Evolutionary conservation across 139 green algal genomes (phyloP).

Genomic region (Auxenochlorella pyrenoidosa): DNA sequence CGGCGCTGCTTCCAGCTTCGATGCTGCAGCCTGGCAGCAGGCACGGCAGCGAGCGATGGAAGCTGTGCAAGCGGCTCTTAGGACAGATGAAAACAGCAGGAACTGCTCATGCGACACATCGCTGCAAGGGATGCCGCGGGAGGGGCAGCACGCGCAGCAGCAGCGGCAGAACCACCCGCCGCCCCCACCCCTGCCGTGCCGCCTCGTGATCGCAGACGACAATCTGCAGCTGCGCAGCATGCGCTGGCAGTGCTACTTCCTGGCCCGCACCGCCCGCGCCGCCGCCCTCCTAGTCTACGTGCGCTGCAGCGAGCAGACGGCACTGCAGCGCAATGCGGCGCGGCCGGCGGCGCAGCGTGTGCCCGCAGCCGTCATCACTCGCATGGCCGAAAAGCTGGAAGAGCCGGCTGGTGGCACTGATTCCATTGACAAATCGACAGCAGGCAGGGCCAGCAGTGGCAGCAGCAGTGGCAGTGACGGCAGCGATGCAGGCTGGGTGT

Average conservation of each 20-base stretch:
- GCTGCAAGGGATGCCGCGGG: not conserved
- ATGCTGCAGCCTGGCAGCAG: slow-evolving; percentile 2
- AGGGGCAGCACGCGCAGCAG: not conserved
- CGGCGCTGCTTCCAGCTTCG: not conserved
- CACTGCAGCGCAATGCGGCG: slow-evolving; percentile 3
- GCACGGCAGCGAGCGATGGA: not conserved
- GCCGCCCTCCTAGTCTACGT: slow-evolving; percentile 7
- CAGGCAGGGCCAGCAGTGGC: not conserved
- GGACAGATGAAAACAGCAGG: no score
- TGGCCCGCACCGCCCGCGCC: not conserved
- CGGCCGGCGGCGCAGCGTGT: not conserved
- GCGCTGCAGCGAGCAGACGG: slow-evolving; percentile 12
- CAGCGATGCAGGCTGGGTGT: not conserved
- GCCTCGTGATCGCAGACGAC: slow-evolving; percentile 25
- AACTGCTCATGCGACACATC: not conserved
- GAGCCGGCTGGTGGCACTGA: not conserved
- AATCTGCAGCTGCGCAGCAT: slow-evolving; percentile 34
- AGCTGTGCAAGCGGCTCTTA: not conserved
- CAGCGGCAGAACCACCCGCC: not conserved
- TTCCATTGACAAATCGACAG: not conserved
- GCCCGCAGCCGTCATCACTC: not conserved
- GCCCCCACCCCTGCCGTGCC: not conserved
- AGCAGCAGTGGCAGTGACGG: not conserved
- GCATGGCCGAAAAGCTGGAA: slow-evolving; percentile 19
- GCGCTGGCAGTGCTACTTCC: slow-evolving; percentile 13